A percentile compares a stretch with the other conserved stretches of the same genome.
phyloP scores from a whole-genome alignment of 139 green algal genomes.

The Diplosphaera chodatii region DNA sequence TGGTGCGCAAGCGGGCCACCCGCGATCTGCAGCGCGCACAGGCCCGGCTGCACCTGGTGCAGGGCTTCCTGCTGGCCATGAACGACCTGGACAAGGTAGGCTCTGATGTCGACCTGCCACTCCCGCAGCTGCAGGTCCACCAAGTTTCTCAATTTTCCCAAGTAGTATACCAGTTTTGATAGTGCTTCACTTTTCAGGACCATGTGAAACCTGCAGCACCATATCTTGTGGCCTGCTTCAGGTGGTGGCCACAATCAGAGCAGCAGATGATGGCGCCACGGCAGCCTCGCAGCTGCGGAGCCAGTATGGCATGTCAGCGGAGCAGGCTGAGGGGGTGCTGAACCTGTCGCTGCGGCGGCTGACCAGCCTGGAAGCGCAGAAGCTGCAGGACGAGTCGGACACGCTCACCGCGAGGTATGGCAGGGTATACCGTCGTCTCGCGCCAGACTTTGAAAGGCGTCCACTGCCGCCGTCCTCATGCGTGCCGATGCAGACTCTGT shows the following conservation, averaged over 20 bases:
- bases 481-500: too few species aligned
- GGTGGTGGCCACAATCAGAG: constrained; percentile 56
- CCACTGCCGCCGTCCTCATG: too few species aligned
- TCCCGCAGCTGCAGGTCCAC: too few species aligned
- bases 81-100: constrained; percentile 49
- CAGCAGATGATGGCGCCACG: constrained; percentile 45
- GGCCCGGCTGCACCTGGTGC: constrained; percentile 67
- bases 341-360: constrained; percentile 77
- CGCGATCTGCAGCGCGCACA: constrained; percentile 46
- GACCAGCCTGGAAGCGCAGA: constrained; percentile 68
- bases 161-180: too few species aligned
- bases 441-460: too few species aligned
- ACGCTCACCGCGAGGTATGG: background rate
- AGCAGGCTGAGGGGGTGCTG: constrained; percentile 78
- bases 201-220: too few species aligned
- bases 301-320: constrained; percentile 42
- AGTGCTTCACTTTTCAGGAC: too few species aligned
- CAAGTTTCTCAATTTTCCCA: too few species aligned
- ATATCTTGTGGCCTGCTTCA: too few species aligned
- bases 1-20: constrained; percentile 57
- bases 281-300: constrained; percentile 46
- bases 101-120: too few species aligned
- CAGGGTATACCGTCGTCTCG: too few species aligned
- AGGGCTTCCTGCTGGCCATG: constrained; percentile 71
- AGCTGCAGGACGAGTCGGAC: constrained; percentile 59